A percentile compares a stretch with the other conserved stretches of the same genome.
Evolutionary conservation across 257 asterid species (phyloP).

Genomic region (Thymus mandschuricus): DNA sequence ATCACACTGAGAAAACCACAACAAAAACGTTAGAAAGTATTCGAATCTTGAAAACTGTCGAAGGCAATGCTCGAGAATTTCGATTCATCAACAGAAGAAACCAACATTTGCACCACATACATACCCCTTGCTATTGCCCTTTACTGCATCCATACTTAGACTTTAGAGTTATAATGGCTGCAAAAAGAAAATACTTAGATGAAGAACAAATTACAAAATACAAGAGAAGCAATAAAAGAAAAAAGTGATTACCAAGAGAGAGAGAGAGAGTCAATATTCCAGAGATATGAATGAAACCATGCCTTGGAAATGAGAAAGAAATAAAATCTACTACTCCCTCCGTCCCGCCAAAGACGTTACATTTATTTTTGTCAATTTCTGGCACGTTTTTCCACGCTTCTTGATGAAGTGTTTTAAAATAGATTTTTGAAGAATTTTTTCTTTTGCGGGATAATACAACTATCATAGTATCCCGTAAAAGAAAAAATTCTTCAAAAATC

Average conservation of each 20-base stretch:
- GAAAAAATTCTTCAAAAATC: too few relatives aligned
- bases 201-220: neutral
- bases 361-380: too few relatives aligned
- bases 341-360: too few relatives aligned
- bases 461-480: too few relatives aligned
- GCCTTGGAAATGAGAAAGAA: neutral
- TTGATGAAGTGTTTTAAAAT: too few relatives aligned
- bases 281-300: neutral
- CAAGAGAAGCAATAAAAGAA: neutral
- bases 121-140: conserved; percentile 41
- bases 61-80: neutral
- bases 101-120: conserved; percentile 46
- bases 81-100: conserved; percentile 14
- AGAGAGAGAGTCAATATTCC: conserved; percentile 6
- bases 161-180: conserved; percentile 18
- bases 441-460: too few relatives aligned
- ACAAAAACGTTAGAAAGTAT: conserved; percentile 9
- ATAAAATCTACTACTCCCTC: neutral
- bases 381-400: too few relatives aligned
- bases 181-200: conserved; percentile 8
- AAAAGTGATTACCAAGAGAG: conserved; percentile 1
- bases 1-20: conserved; percentile 38
- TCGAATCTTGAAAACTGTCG: conserved; percentile 11
- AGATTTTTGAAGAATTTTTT: too few relatives aligned
- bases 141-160: conserved; percentile 43